Conservation (phyloP, 306 rosid genomes). For the Castanospermum australe region DNA sequence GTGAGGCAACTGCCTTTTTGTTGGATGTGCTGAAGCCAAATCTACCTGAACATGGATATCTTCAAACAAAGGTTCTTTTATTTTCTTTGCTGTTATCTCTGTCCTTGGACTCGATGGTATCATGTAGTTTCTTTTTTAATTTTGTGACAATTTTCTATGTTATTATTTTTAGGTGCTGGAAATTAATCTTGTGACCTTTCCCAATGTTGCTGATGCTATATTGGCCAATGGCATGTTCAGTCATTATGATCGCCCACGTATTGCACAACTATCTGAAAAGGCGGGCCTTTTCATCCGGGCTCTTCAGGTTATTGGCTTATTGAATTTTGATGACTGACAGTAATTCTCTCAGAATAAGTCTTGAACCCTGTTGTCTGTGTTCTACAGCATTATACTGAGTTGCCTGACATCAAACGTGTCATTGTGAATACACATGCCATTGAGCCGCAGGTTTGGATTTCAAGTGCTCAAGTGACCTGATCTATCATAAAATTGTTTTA, state of each 20-base stretch:
- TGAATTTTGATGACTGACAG: not conserved
- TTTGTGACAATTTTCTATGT: slow-evolving; percentile 17
- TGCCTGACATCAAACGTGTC: slow-evolving; percentile 69
- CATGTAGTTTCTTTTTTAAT: not conserved
- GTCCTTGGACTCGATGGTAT: not conserved
- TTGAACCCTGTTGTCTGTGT: not conserved
- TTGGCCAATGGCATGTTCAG: slow-evolving; percentile 89
- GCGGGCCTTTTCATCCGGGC: slow-evolving; percentile 80
- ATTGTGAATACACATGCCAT: slow-evolving; percentile 86
- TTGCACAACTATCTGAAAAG: slow-evolving; percentile 78
- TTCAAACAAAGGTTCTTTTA: slow-evolving; percentile 66
- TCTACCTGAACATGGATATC: slow-evolving; percentile 65
- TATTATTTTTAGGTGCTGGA: slow-evolving; percentile 59
- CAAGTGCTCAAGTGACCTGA: not conserved
- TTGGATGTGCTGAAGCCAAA: slow-evolving; percentile 73
- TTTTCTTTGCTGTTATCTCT: not conserved
- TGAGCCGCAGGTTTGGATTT: slow-evolving; percentile 70
- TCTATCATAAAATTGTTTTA: not conserved
- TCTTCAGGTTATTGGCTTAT: slow-evolving; percentile 55
- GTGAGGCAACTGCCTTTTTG: slow-evolving; percentile 82
- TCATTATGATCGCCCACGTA: slow-evolving; percentile 77
- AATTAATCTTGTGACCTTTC: slow-evolving; percentile 82
- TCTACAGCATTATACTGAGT: slow-evolving; percentile 66
- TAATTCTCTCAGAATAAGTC: not conserved
- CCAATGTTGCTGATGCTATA: slow-evolving; percentile 86